Percentiles rank a stretch among this genome's conserved stretches.
These are phyloP conservation scores for Plectosphaerella sp. DNA, from an alignment of 2,329 filamentous ascomycete species.

Conservation along the genomic window DNA sequence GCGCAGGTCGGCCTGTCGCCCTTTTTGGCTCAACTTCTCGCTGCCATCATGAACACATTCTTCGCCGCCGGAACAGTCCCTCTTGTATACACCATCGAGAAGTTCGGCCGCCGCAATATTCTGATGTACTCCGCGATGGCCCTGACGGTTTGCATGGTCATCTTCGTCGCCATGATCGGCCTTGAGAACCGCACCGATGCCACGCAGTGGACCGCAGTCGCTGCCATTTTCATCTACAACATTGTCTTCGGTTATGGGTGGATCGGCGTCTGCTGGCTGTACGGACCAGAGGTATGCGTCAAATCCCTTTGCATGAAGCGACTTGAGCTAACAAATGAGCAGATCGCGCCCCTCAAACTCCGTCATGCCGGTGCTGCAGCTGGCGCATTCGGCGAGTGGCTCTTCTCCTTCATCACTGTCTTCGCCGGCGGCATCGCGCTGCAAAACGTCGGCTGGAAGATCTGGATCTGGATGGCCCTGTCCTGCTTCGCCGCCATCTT, in stretches of 20 bases:
- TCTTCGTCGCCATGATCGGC: conserved; percentile 9
- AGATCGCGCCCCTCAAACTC: conserved; percentile 8
- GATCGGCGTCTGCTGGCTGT: conserved; percentile 9
- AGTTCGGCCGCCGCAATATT: conserved; percentile 8
- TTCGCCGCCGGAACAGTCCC: conserved; percentile 7
- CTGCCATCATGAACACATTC: conserved; percentile 9
- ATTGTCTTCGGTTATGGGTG: conserved; percentile 10
- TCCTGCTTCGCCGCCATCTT: conserved; percentile 7
- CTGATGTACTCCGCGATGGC: conserved; percentile 7
- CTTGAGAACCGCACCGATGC: conserved; percentile 3
- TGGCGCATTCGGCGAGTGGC: conserved; percentile 11
- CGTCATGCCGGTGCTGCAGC: conserved; percentile 10
- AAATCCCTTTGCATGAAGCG: not conserved
- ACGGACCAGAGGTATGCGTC: conserved; percentile 1
- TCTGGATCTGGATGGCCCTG: conserved; percentile 10
- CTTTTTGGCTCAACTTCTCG: conserved; percentile 7
- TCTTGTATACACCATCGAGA: conserved; percentile 5
- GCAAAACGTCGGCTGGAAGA: conserved; percentile 10
- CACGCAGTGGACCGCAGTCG: conserved; percentile 9
- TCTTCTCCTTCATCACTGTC: conserved; percentile 11
- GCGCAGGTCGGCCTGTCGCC: conserved; percentile 1
- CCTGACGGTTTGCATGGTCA: conserved; percentile 7
- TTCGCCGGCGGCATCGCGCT: conserved; percentile 12
- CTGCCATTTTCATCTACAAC: conserved; percentile 9
- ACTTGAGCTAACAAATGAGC: not conserved